A percentile compares a stretch with the other conserved stretches of the same genome.
These are phyloP conservation scores for Ogataea pilisensis DNA, from an alignment of 805 yeast species.

Conservation along the genomic window DNA sequence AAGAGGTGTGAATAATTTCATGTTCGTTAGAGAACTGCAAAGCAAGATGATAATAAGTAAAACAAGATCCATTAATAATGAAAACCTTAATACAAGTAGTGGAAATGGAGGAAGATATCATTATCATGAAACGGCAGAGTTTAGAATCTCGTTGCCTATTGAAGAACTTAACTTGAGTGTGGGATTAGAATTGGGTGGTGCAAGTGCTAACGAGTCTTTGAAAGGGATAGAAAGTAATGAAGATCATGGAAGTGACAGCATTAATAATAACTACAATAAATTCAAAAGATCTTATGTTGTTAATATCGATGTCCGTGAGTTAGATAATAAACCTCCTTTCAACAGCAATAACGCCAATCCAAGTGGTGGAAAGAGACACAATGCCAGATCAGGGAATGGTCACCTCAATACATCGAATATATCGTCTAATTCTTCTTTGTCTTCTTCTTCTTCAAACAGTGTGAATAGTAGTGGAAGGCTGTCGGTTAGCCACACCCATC, in stretches of 20 bases:
- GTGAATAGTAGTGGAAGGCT: no score
- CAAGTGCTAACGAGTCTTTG: no score
- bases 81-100: neutral
- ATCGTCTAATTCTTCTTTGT: no score
- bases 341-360: neutral
- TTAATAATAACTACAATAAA: slow-evolving; percentile 18
- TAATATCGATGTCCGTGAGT: slow-evolving; percentile 38
- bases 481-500: no score
- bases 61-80: slow-evolving; percentile 14
- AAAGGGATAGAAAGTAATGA: no score
- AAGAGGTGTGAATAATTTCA: slow-evolving; percentile 44
- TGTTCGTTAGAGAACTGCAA: slow-evolving; percentile 48
- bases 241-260: no score
- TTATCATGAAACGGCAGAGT: slow-evolving; percentile 37
- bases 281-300: slow-evolving; percentile 38
- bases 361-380: no score
- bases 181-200: slow-evolving; percentile 1
- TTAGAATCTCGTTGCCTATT: slow-evolving; percentile 39
- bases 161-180: slow-evolving; percentile 24
- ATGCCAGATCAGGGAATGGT: no score
- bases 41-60: slow-evolving; percentile 41
- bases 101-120: slow-evolving; percentile 15
- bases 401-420: no score
- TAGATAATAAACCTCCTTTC: slow-evolving; percentile 31
- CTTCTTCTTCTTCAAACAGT: no score